These are phyloP conservation scores for button mushroom (Agaricus bisporus) DNA, from an alignment of 768 basidiomycete genomes.

Conservation along the genomic window DNA sequence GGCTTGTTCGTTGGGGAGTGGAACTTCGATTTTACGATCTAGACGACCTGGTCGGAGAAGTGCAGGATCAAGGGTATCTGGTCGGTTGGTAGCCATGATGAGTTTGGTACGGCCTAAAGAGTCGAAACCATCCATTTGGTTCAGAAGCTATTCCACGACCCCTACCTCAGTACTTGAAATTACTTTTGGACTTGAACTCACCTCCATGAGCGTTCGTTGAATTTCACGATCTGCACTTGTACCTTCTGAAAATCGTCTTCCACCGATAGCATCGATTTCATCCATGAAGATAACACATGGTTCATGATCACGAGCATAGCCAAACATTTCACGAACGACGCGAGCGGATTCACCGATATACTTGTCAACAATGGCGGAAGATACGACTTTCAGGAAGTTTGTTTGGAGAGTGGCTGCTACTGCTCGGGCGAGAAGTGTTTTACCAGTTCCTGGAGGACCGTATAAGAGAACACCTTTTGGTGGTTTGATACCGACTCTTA, in stretches of 20 bases:
- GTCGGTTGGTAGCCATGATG: slow-evolving; percentile 99
- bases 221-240: slow-evolving; percentile 98
- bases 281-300: slow-evolving; percentile 99
- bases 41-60: slow-evolving; percentile 92
- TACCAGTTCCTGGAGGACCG: slow-evolving; percentile 95
- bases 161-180: not conserved
- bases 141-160: slow-evolving; percentile 59
- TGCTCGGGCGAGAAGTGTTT: slow-evolving; percentile 90
- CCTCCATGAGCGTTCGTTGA: slow-evolving; percentile 97
- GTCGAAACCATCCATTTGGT: slow-evolving; percentile 99
- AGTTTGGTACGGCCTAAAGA: slow-evolving; percentile 92
- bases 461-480: slow-evolving; percentile 96
- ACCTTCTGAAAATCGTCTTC: slow-evolving; percentile 81
- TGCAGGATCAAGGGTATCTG: slow-evolving; percentile 96
- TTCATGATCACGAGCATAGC: slow-evolving; percentile 95
- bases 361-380: slow-evolving; percentile 96
- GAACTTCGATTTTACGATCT: slow-evolving; percentile 97
- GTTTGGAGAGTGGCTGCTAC: slow-evolving; percentile 94
- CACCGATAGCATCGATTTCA: slow-evolving; percentile 97
- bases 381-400: slow-evolving; percentile 98
- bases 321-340: slow-evolving; percentile 97
- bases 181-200: slow-evolving; percentile 16
- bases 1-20: slow-evolving; percentile 95
- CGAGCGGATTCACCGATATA: slow-evolving; percentile 98
- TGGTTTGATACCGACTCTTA: slow-evolving; percentile 93